Conservation (phyloP, 108 stramenopile species). For the Discostella pseudostelligera region DNA sequence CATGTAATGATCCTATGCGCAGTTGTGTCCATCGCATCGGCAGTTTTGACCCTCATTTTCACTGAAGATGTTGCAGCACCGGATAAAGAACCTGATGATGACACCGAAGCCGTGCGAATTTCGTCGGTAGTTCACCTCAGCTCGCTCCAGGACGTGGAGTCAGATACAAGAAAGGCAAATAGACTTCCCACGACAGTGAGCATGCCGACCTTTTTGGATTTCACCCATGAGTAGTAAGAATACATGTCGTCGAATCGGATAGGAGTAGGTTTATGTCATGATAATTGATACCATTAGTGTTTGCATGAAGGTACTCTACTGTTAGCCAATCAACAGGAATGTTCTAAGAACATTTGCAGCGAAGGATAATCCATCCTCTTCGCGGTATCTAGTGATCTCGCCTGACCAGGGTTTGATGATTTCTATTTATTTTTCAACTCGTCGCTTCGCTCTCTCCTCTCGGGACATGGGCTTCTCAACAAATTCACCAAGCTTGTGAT, state of each 20-base stretch:
- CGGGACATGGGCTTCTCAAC: conserved; percentile 60
- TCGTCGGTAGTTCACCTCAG: conserved; percentile 22
- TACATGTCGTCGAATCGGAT: no score
- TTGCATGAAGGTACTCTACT: neutral
- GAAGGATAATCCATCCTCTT: neutral
- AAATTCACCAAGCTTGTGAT: conserved; percentile 79
- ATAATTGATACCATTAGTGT: neutral
- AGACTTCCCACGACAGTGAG: conserved; percentile 6
- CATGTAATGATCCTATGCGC: conserved; percentile 57
- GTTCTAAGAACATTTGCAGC: neutral
- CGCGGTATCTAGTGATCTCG: no score
- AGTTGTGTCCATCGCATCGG: conserved; percentile 38
- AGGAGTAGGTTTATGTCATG: neutral
- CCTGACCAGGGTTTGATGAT: no score
- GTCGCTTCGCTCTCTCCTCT: conserved; percentile 67
- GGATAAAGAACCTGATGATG: neutral
- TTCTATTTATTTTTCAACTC: neutral
- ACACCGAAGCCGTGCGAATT: neutral
- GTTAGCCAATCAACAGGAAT: neutral
- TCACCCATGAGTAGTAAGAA: neutral
- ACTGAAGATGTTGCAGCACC: conserved; percentile 12
- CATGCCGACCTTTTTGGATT: conserved; percentile 40
- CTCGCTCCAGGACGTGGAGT: conserved; percentile 2
- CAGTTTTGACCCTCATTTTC: conserved; percentile 41
- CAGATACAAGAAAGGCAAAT: neutral